These are phyloP conservation scores for Huntiella moniliformis DNA, from an alignment of 2,329 filamentous ascomycete species.

Conservation along the genomic window DNA sequence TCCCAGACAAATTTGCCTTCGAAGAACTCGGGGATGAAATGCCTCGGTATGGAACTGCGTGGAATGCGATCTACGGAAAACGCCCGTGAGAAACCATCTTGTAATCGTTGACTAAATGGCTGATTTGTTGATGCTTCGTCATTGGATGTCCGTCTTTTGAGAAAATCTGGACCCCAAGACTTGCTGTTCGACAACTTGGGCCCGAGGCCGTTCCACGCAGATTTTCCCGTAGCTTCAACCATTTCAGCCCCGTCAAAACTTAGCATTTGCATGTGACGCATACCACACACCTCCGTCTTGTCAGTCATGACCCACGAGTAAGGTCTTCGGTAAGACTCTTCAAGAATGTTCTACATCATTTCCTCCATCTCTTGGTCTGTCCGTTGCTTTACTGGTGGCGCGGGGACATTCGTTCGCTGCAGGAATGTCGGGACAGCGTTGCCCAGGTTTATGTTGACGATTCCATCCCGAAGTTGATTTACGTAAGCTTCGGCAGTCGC, in stretches of 20 bases:
- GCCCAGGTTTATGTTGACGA: conserved; percentile 29
- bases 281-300: conserved; percentile 14
- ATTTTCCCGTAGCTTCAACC: conserved; percentile 3
- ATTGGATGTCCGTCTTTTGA: too few relatives aligned
- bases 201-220: conserved; percentile 1
- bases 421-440: conserved; percentile 21
- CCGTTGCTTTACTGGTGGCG: conserved; percentile 16
- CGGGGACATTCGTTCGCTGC: not conserved
- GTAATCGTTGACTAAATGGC: too few relatives aligned
- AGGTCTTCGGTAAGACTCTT: conserved; percentile 17
- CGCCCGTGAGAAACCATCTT: too few relatives aligned
- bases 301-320: conserved; percentile 19
- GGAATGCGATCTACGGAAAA: too few relatives aligned
- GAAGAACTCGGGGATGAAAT: too few relatives aligned
- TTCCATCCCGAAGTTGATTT: conserved; percentile 25
- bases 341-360: conserved; percentile 28
- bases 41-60: too few relatives aligned
- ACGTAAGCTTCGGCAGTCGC: not conserved
- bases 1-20: too few relatives aligned
- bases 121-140: too few relatives aligned
- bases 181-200: not conserved
- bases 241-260: conserved; percentile 11
- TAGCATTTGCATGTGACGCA: conserved; percentile 8
- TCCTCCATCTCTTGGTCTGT: conserved; percentile 26
- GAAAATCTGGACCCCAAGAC: too few relatives aligned